Conservation (phyloP, 805 yeast species). For the Saturnispora besseyi region DNA sequence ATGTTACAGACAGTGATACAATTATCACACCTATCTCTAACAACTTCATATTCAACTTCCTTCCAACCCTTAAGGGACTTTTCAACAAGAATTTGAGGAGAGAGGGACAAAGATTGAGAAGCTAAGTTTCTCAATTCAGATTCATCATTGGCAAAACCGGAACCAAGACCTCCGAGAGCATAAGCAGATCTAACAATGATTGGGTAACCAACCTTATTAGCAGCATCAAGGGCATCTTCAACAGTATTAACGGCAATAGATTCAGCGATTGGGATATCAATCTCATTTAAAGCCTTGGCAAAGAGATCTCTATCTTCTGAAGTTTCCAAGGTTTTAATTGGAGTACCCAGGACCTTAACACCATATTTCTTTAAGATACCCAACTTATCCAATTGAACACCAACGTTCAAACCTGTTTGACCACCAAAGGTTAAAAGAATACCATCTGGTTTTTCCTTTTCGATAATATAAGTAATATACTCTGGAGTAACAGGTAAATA, state of each 20-base stretch:
- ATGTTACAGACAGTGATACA: constrained; percentile 98
- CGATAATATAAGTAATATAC: constrained; percentile 89
- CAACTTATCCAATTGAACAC: constrained; percentile 72
- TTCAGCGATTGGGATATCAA: constrained; percentile 90
- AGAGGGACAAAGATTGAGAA: constrained; percentile 85
- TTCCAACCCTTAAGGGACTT: constrained; percentile 99
- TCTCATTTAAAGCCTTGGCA: constrained; percentile 90
- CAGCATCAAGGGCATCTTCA: constrained; percentile 79
- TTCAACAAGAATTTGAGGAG: constrained; percentile 94
- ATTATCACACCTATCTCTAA: constrained; percentile 93
- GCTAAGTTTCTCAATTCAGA: constrained; percentile 75
- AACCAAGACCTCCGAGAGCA: constrained; percentile 96
- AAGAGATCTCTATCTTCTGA: constrained; percentile 97
- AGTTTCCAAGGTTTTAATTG: constrained; percentile 89
- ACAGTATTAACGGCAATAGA: constrained; percentile 77
- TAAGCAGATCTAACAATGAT: constrained; percentile 96
- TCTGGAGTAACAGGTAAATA: constrained; percentile 97
- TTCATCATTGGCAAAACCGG: constrained; percentile 92
- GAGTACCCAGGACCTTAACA: constrained; percentile 94
- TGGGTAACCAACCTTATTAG: constrained; percentile 82
- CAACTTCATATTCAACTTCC: constrained; percentile 97
- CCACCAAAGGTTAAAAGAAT: constrained; percentile 98
- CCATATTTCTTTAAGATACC: constrained; percentile 93
- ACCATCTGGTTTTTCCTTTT: constrained; percentile 94
- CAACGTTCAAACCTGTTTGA: constrained; percentile 94